A percentile compares a stretch with the other conserved stretches of the same genome.
phyloP scores from a whole-genome alignment of 495 filamentous ascomycete species.

The Aspergillus olivimuriae region DNA sequence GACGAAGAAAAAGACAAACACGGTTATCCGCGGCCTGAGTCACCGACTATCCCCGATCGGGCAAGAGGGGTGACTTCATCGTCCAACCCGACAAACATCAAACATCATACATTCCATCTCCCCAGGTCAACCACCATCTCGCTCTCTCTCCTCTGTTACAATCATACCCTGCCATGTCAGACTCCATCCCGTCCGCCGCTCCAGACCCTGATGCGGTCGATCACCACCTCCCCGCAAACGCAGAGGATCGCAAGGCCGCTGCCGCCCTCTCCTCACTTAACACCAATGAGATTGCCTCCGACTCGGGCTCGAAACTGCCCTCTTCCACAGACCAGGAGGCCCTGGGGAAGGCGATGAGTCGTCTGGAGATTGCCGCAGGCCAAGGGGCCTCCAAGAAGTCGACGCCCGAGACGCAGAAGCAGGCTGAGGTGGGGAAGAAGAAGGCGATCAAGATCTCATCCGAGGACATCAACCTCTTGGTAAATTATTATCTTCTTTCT shows the following conservation, averaged over 20 bases:
- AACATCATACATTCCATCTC: not conserved
- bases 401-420: conserved; percentile 34
- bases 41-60: not conserved
- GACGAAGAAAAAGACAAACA: not conserved
- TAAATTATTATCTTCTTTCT: conserved; percentile 27
- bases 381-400: conserved; percentile 15
- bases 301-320: conserved; percentile 42
- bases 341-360: conserved; percentile 75
- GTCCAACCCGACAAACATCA: not conserved
- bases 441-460: conserved; percentile 58
- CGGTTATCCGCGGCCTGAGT: conserved; percentile 12
- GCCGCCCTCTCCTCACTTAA: conserved; percentile 77
- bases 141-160: not conserved
- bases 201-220: conserved; percentile 58
- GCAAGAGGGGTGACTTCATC: not conserved
- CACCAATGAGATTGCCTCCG: conserved; percentile 46
- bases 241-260: conserved; percentile 87
- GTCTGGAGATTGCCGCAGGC: conserved; percentile 47
- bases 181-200: conserved; percentile 63
- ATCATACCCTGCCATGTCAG: conserved; percentile 38
- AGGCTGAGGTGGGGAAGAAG: conserved; percentile 36
- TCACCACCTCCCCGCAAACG: conserved; percentile 53
- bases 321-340: conserved; percentile 67
- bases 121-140: too few species aligned
- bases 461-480: conserved; percentile 61